phyloP scores from a whole-genome alignment of 805 yeast genomes.

The Barnettozyma wickerhamii region DNA sequence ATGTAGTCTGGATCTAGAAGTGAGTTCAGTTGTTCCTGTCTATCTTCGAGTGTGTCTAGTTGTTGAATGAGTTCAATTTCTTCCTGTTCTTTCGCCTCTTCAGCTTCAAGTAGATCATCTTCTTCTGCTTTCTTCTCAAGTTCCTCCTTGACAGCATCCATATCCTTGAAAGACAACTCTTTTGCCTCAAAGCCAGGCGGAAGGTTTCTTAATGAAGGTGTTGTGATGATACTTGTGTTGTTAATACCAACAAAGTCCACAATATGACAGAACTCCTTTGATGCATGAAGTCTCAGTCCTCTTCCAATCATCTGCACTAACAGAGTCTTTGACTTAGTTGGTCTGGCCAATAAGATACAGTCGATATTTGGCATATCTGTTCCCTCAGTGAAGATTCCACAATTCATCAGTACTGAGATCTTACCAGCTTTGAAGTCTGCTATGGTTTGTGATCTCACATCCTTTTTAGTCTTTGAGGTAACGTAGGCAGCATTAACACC shows the following conservation, averaged over 20 bases:
- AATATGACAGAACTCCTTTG: slow-evolving; percentile 65
- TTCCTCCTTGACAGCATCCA: slow-evolving; percentile 25
- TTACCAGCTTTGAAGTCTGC: slow-evolving; percentile 56
- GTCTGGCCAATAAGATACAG: slow-evolving; percentile 71
- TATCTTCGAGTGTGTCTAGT: too few species aligned
- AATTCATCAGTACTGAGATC: slow-evolving; percentile 75
- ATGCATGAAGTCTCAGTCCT: slow-evolving; percentile 64
- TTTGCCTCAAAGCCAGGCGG: slow-evolving; percentile 22
- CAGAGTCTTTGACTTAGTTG: slow-evolving; percentile 70
- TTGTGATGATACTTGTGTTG: slow-evolving; percentile 48
- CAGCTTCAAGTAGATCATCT: slow-evolving; percentile 4
- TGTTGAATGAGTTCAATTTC: neutral
- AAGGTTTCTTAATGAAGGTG: slow-evolving; percentile 46
- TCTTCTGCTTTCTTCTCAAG: slow-evolving; percentile 11
- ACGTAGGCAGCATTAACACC: slow-evolving; percentile 72
- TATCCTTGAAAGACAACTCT: slow-evolving; percentile 30
- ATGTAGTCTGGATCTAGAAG: neutral
- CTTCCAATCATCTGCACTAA: slow-evolving; percentile 89
- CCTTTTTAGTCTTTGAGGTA: slow-evolving; percentile 56
- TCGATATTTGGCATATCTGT: slow-evolving; percentile 92
- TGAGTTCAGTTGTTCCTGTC: neutral
- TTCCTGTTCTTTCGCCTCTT: slow-evolving; percentile 6
- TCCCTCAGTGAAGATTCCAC: slow-evolving; percentile 91
- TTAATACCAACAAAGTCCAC: slow-evolving; percentile 71
- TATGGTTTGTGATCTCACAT: slow-evolving; percentile 48